Evolutionary conservation across 2,329 filamentous ascomycete genomes (phyloP).

Genomic region (Pseudogymnoascus sp.): DNA sequence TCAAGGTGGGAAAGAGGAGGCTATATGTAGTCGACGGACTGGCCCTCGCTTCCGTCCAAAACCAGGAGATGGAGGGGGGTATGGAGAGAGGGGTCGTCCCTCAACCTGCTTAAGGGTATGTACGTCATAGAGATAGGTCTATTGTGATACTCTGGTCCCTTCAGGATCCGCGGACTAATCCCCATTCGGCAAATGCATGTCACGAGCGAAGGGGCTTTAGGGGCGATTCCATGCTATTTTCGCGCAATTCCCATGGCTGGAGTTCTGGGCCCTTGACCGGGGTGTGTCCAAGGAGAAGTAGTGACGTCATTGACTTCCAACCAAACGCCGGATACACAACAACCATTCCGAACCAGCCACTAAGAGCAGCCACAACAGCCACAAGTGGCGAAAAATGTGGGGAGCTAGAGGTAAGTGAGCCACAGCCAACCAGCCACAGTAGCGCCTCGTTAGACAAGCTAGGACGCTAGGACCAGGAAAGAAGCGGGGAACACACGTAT

Average conservation of each 20-base stretch:
- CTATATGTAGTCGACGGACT: conserved; percentile 8
- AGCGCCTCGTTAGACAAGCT: background rate
- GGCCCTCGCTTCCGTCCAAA: background rate
- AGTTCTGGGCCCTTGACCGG: background rate
- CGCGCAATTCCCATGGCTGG: background rate
- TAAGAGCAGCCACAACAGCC: background rate
- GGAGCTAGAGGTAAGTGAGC: background rate
- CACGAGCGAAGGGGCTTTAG: background rate
- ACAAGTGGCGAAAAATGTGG: conserved; percentile 4
- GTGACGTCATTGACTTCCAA: background rate
- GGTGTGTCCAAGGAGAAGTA: background rate
- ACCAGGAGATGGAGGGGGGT: background rate
- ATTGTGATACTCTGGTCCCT: background rate
- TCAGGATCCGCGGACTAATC: background rate
- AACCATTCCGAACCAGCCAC: background rate
- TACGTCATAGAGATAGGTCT: background rate
- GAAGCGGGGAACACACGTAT: background rate
- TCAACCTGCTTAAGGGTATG: background rate
- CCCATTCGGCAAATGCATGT: background rate
- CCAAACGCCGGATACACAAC: background rate
- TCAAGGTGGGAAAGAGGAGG: conserved; percentile 12
- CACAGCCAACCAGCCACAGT: background rate
- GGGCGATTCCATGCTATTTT: background rate
- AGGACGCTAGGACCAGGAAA: background rate
- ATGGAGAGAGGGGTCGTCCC: background rate